Conservation (phyloP, 768 basidiomycete genomes). For the Porphyrellus cyaneotinctus region DNA sequence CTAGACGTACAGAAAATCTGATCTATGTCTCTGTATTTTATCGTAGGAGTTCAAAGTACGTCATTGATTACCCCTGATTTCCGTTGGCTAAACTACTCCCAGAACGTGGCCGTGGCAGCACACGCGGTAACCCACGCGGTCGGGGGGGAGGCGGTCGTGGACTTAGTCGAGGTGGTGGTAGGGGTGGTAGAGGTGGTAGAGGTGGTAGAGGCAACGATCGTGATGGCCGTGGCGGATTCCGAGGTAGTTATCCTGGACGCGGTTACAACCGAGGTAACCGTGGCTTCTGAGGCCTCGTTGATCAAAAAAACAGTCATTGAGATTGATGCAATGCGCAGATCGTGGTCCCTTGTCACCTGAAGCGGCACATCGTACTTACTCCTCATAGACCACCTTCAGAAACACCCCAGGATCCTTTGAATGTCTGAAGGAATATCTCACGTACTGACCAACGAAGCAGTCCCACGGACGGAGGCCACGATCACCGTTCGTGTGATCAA, state of each 20-base stretch:
- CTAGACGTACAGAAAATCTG: constrained; percentile 3
- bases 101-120: constrained; percentile 45
- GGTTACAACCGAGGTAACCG: constrained; percentile 42
- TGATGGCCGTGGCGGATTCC: constrained; percentile 45
- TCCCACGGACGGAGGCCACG: constrained; percentile 72
- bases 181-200: constrained; percentile 37
- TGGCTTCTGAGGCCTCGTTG: constrained; percentile 41
- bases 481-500: constrained; percentile 93
- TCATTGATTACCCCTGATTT: neutral
- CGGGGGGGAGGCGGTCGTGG: constrained; percentile 32
- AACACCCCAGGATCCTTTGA: neutral
- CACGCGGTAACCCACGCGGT: constrained; percentile 25
- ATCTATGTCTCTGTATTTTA: neutral
- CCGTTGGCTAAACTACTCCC: constrained; percentile 31
- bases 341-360: too few relatives aligned
- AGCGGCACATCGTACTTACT: too few relatives aligned
- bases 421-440: constrained; percentile 39
- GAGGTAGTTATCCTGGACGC: constrained; percentile 44
- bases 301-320: too few relatives aligned
- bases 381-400: neutral
- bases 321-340: neutral
- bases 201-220: constrained; percentile 37
- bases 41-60: constrained; percentile 24
- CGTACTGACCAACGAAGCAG: constrained; percentile 57
- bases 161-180: constrained; percentile 34